Evolutionary conservation across 805 yeast species (phyloP), one percentile per base, ranked within the genome.

Genomic region (Starmerella kuoi): DNA sequence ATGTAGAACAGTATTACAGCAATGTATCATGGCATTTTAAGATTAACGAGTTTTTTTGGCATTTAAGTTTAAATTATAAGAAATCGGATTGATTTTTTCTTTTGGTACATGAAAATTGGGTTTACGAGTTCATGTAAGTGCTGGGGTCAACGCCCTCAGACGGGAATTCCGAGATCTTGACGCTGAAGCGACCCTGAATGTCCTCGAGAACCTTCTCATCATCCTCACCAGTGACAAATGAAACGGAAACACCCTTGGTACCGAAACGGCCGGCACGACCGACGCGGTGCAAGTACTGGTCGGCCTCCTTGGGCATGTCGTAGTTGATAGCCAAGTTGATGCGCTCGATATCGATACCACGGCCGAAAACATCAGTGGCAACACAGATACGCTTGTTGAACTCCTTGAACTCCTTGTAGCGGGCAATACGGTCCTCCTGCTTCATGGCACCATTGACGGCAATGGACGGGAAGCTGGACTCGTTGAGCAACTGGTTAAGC

Each of bases 231-330:
- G 91, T 72, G 42, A 91, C 91, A 52, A 88, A 83, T 32, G 95
- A 84, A 45, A 91, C 74, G 41, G 96, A 94, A 57, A 91, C 77
- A 70, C 98, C 98, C 71, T 88, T 88, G 62, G 98, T 88, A 72
- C 98, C 98, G 59, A 88, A 88, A 75, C 98, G 87, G 69, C 98
- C 98, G 55, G 98, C 98, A 77, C 98, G 86, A 61, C 98, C 98
- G 50, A 88, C 98, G 72, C 98, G 85, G 72, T 88, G 98, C 63
- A 88, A 76, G 68, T 91, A 88, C 67, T 91, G 96, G 66, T 88
- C 97, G 51, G 97, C 95, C 69, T 87, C 96, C 52, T 66, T 71
- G 56, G 98, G 95, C 71, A 88, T 70, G 67, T 88, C 98, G 67
- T 88, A 88, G 73, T 88, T 91, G 72, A 88, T 86, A 49, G 98